Percentiles rank a stretch among this genome's conserved stretches.
Conservation (phyloP, 139 green algal genomes). For the Chlorella sorokiniana region DNA sequence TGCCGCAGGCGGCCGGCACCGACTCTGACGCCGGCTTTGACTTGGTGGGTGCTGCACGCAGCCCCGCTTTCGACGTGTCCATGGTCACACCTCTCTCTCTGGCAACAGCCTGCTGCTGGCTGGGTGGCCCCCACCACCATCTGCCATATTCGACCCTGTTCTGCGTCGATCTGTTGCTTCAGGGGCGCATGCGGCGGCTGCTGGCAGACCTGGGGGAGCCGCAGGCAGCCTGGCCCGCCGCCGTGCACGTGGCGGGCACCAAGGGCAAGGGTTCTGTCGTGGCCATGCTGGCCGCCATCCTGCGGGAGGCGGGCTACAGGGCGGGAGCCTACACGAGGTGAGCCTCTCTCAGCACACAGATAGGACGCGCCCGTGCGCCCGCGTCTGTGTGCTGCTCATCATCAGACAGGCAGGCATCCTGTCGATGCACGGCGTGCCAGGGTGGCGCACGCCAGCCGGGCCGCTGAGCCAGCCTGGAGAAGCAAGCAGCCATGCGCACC, state of each 20-base stretch:
- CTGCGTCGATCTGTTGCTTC: background rate
- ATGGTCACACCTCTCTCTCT: background rate
- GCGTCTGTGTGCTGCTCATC: too few species aligned
- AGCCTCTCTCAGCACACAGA: background rate
- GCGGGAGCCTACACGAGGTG: conserved; percentile 81
- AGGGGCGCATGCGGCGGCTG: conserved; percentile 69
- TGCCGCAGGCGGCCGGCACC: conserved; percentile 68
- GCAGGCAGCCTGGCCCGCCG: conserved; percentile 48
- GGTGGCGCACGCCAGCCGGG: too few species aligned
- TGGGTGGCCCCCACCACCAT: background rate
- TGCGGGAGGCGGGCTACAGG: conserved; percentile 62
- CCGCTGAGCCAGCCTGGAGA: too few species aligned
- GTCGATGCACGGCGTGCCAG: background rate
- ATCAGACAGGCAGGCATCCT: too few species aligned
- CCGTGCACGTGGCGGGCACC: conserved; percentile 84
- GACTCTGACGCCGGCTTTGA: conserved; percentile 50
- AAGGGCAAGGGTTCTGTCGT: conserved; percentile 91
- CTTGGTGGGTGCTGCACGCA: conserved; percentile 43
- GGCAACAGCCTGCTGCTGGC: background rate
- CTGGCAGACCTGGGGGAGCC: conserved; percentile 67
- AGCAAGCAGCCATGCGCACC: too few species aligned
- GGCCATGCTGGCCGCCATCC: conserved; percentile 65
- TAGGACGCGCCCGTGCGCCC: too few species aligned
- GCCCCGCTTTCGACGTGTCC: background rate
- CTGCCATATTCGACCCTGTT: background rate